Base-by-base conservation (phyloP, 768 basidiomycete genomes). In the Suillus americanus region DNA sequence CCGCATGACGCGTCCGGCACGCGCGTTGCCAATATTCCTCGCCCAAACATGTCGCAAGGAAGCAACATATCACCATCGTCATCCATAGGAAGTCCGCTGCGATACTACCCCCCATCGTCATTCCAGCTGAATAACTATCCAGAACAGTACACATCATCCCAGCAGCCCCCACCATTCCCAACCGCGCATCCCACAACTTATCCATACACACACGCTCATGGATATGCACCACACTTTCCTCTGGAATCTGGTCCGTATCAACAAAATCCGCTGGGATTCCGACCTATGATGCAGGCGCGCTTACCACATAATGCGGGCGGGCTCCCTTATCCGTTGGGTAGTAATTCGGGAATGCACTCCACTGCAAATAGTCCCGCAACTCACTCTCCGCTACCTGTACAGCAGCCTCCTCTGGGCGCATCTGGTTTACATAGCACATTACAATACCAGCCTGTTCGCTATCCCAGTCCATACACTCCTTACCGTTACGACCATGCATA, bases 81-180 rank as follows among this genome's bases (percentile, higher is more conserved):
- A 48, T 68, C 71, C 66, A 63, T 76, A 73, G 63, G 76, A 16
- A 68, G 66, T 43, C 68, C 70, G 3, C 55, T 62, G 3, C 65
- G 68, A 25, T 63, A 69, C 46, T 70, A 68, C 23, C 62, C 75
- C 13, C 64, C 73, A 23, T 66, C 70, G 6, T 81, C 80, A 66
- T 69, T 72, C 65, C 80, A 79, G 38, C 75, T 69, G 25, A 51
- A 70, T 33, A 70, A 70, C 68, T 83, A 80, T 64, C 70, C 77
- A 33, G 79, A 80, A 62, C 83, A 79, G 74, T 86, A 86, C 76
- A 73, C 79, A 70, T 76, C 83, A 73, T 75, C 83, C 68, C 83
- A 80, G 68, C 77, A 79, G 28, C 74, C 77, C 13, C 68, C 77
- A 61, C 54, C 30, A 7, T 64, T 64, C 51, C 64, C 63, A 62